Conservation (phyloP, 345 rosid species). For the Durio zibethinus region DNA sequence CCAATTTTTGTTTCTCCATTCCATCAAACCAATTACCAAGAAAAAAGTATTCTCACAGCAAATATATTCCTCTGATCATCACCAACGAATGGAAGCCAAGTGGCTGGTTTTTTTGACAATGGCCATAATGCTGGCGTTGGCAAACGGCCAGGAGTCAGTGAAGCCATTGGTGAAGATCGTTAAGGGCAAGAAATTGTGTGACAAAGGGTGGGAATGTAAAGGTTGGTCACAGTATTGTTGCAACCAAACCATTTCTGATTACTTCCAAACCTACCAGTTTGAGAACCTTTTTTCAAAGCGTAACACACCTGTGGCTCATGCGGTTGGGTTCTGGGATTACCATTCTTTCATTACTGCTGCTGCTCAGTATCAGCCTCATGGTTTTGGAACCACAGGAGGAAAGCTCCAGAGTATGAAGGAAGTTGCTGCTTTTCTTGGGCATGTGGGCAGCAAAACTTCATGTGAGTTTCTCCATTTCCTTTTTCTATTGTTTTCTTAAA, state of each 20-base stretch:
- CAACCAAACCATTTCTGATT: conserved; percentile 64
- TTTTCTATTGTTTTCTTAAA: background rate
- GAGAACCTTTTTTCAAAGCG: conserved; percentile 68
- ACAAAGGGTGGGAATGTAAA: conserved; percentile 80
- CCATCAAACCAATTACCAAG: background rate
- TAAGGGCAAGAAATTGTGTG: conserved; percentile 63
- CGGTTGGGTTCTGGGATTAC: conserved; percentile 73
- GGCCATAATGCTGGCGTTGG: conserved; percentile 17
- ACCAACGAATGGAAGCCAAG: conserved; percentile 37
- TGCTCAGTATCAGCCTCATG: conserved; percentile 59
- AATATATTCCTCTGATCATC: background rate
- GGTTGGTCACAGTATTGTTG: conserved; percentile 60
- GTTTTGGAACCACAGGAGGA: conserved; percentile 66
- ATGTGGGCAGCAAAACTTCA: conserved; percentile 82
- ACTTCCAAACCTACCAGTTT: conserved; percentile 67
- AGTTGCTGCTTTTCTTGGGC: conserved; percentile 74
- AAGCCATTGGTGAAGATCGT: conserved; percentile 62
- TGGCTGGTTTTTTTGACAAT: conserved; percentile 20
- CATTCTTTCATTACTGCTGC: conserved; percentile 70
- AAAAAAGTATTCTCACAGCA: background rate
- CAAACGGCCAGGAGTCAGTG: conserved; percentile 26
- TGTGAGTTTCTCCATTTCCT: conserved; percentile 30
- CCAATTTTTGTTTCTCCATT: background rate
- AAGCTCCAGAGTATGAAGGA: conserved; percentile 59
- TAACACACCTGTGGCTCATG: conserved; percentile 74